Percentiles rank a stretch among this genome's conserved stretches.
These are phyloP conservation scores for Penicillium samsonianum DNA, from an alignment of 495 filamentous ascomycete species.

Conservation along the genomic window DNA sequence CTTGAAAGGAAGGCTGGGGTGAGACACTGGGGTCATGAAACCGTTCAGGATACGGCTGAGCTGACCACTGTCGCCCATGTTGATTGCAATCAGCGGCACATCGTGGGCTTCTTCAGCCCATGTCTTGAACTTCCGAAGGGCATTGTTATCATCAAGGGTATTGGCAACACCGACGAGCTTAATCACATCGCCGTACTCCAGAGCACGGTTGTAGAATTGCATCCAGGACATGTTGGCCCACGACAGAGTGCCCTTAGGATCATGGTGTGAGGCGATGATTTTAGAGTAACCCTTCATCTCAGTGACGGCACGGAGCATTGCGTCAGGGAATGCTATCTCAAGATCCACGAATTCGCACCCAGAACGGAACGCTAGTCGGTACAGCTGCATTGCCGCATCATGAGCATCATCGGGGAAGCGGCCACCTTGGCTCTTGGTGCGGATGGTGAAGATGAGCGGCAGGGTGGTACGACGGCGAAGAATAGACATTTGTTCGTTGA, in stretches of 20 bases:
- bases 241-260: conserved; percentile 72
- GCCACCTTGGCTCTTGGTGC: conserved; percentile 84
- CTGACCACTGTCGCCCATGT: conserved; percentile 90
- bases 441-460: conserved; percentile 90
- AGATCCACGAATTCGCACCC: conserved; percentile 92
- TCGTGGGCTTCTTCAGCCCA: conserved; percentile 71
- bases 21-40: conserved; percentile 95
- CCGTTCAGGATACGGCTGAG: conserved; percentile 85
- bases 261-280: conserved; percentile 95
- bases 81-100: conserved; percentile 86
- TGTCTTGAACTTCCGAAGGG: conserved; percentile 77
- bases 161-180: conserved; percentile 89
- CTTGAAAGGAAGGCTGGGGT: conserved; percentile 84
- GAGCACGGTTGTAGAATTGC: conserved; percentile 78
- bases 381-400: conserved; percentile 69
- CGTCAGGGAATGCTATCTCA: conserved; percentile 82
- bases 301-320: conserved; percentile 65
- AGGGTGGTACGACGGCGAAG: conserved; percentile 73
- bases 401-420: conserved; percentile 78
- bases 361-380: conserved; percentile 73
- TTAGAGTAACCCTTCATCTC: conserved; percentile 69
- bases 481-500: conserved; percentile 78
- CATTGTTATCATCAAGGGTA: conserved; percentile 79
- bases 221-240: conserved; percentile 92
- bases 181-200: conserved; percentile 86